Percentiles rank a stretch among this genome's conserved stretches.
phyloP scores from a whole-genome alignment of 2,329 filamentous ascomycete species.

The Colletotrichum tamarilloi region DNA sequence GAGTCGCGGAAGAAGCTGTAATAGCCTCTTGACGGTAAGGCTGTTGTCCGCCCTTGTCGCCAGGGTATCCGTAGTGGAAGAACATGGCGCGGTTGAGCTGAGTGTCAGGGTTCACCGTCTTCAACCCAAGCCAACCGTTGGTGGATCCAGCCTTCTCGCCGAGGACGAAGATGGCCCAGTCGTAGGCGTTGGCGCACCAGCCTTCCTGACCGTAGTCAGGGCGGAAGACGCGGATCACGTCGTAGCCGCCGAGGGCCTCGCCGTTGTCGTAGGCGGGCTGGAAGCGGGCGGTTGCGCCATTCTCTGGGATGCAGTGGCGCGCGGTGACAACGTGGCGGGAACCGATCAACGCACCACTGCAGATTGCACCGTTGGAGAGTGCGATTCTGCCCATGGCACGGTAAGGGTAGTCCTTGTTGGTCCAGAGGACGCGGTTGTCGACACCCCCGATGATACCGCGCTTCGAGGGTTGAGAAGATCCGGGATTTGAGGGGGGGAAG shows the following conservation, averaged over 20 bases:
- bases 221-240: conserved; percentile 6
- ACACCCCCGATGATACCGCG: conserved; percentile 15
- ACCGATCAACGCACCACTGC: conserved; percentile 43
- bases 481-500: conserved; percentile 4
- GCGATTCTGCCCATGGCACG: conserved; percentile 37
- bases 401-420: conserved; percentile 27
- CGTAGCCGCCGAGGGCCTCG: conserved; percentile 31
- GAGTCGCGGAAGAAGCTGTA: conserved; percentile 19
- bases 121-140: conserved; percentile 41
- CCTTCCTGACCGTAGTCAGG: conserved; percentile 18
- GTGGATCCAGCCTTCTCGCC: conserved; percentile 40
- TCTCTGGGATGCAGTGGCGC: conserved; percentile 40
- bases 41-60: conserved; percentile 34
- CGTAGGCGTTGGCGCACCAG: conserved; percentile 32
- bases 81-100: conserved; percentile 35
- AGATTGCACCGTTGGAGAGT: conserved; percentile 39
- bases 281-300: conserved; percentile 38
- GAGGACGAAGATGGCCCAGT: conserved; percentile 43
- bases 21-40: conserved; percentile 35
- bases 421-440: conserved; percentile 25
- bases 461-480: conserved; percentile 8
- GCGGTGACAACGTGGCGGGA: conserved; percentile 44
- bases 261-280: conserved; percentile 41
- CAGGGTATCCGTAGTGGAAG: conserved; percentile 39
- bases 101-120: conserved; percentile 30